A percentile compares a stretch with the other conserved stretches of the same genome.
Conservation (phyloP, 352 stramenopile genomes). For the Globisporangium nagaii region DNA sequence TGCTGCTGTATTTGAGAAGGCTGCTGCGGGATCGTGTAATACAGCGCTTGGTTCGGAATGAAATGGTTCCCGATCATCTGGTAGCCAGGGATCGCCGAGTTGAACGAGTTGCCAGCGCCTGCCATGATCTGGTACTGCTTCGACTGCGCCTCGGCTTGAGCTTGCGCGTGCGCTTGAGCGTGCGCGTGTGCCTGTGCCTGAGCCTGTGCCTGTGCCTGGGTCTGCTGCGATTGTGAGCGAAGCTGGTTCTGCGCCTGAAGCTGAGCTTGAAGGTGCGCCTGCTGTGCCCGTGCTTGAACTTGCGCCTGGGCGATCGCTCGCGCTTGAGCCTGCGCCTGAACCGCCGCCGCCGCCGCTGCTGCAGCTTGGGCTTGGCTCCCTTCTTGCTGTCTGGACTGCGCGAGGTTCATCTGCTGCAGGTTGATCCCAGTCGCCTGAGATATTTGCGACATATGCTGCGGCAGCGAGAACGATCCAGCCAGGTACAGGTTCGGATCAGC, state of each 20-base stretch:
- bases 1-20: slow-evolving; percentile 32
- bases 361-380: slow-evolving; percentile 28
- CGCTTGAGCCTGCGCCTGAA: slow-evolving; percentile 41
- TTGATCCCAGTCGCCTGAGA: slow-evolving; percentile 24
- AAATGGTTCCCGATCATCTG: slow-evolving; percentile 65
- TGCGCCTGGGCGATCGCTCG: slow-evolving; percentile 46
- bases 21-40: slow-evolving; percentile 47
- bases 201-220: slow-evolving; percentile 15
- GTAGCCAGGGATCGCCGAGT: slow-evolving; percentile 43
- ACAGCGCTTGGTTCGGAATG: slow-evolving; percentile 46
- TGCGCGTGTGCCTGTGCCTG: slow-evolving; percentile 19
- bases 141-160: slow-evolving; percentile 31
- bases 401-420: slow-evolving; percentile 47
- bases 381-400: slow-evolving; percentile 30
- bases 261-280: slow-evolving; percentile 29
- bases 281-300: slow-evolving; percentile 19
- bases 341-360: slow-evolving; percentile 29
- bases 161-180: slow-evolving; percentile 19
- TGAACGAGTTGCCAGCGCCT: slow-evolving; percentile 37
- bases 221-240: slow-evolving; percentile 20
- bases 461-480: slow-evolving; percentile 46
- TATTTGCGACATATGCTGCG: slow-evolving; percentile 43
- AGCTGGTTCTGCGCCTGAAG: slow-evolving; percentile 27
- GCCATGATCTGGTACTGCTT: slow-evolving; percentile 69
- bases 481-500: slow-evolving; percentile 63